A percentile compares a stretch with the other conserved stretches of the same genome.
phyloP scores from a whole-genome alignment of 1,284 basidiomycete genomes.

The Hypsizygus ulmarius region DNA sequence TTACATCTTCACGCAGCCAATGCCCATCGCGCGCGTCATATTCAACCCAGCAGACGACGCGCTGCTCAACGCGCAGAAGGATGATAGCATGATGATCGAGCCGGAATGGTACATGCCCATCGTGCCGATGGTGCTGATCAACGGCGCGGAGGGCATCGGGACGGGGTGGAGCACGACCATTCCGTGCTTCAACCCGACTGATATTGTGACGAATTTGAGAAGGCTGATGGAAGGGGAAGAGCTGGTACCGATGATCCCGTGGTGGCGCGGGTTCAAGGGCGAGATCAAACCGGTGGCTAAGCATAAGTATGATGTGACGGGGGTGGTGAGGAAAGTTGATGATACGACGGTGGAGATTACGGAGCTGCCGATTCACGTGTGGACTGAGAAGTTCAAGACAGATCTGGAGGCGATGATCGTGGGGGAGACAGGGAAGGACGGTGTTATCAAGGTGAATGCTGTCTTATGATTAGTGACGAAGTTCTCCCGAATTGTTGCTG shows the following conservation, averaged over 20 bases:
- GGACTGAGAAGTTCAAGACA: constrained; percentile 93
- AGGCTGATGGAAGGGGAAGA: constrained; percentile 89
- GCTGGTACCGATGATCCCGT: constrained; percentile 84
- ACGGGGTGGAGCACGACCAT: constrained; percentile 97
- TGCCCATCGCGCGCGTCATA: constrained; percentile 74
- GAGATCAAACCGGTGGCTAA: constrained; percentile 78
- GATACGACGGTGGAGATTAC: constrained; percentile 93
- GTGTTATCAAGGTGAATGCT: constrained; percentile 57
- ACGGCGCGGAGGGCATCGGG: constrained; percentile 97
- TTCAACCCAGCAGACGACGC: constrained; percentile 88
- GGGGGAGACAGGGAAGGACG: constrained; percentile 65
- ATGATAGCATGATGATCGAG: constrained; percentile 89
- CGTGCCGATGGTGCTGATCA: constrained; percentile 87
- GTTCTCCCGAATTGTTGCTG: constrained; percentile 6
- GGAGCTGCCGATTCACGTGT: constrained; percentile 93
- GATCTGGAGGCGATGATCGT: constrained; percentile 79
- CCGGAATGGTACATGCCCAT: constrained; percentile 95
- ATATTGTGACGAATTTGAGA: constrained; percentile 87
- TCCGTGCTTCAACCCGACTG: constrained; percentile 91
- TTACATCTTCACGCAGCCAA: constrained; percentile 93
- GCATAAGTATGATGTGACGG: constrained; percentile 87
- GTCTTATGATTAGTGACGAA: neutral
- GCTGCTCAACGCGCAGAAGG: constrained; percentile 80
- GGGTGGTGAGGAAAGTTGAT: constrained; percentile 75
- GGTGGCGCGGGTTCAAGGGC: constrained; percentile 97